These are phyloP conservation scores for Paramecium caudatum DNA, from an alignment of 73 alveolate species.

Conservation along the genomic window DNA sequence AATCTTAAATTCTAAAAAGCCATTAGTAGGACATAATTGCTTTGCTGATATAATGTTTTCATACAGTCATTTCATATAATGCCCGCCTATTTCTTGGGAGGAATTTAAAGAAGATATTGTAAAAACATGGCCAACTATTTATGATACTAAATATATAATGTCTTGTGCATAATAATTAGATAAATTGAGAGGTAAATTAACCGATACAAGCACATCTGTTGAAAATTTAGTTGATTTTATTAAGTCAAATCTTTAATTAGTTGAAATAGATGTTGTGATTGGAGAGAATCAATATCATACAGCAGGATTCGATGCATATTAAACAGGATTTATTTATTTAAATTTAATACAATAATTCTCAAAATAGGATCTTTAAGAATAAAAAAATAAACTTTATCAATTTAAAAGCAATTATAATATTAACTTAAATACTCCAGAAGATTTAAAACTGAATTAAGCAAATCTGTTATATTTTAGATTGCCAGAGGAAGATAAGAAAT, in stretches of 20 bases:
- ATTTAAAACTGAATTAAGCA: neutral
- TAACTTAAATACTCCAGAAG: conserved; percentile 7
- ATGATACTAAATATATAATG: conserved; percentile 50
- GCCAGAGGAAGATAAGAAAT: neutral
- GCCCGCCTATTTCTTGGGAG: conserved; percentile 52
- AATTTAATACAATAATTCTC: neutral
- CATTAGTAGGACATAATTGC: conserved; percentile 56
- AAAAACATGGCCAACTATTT: neutral
- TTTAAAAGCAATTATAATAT: conserved; percentile 27
- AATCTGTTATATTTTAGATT: neutral
- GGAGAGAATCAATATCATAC: conserved; percentile 29
- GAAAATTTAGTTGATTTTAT: conserved; percentile 35
- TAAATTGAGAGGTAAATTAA: neutral
- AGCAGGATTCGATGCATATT: conserved; percentile 67
- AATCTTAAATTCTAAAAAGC: neutral
- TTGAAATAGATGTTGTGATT: neutral
- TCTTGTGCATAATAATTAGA: neutral
- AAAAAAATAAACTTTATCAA: conserved; percentile 15
- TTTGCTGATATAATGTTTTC: conserved; percentile 58
- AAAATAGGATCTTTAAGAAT: neutral
- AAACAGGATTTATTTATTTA: conserved; percentile 34
- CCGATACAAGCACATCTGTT: neutral
- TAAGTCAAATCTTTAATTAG: neutral
- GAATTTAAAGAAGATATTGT: conserved; percentile 43
- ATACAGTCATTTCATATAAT: conserved; percentile 44